Conservation (phyloP, 345 rosid species). For the Geranium brycei region DNA sequence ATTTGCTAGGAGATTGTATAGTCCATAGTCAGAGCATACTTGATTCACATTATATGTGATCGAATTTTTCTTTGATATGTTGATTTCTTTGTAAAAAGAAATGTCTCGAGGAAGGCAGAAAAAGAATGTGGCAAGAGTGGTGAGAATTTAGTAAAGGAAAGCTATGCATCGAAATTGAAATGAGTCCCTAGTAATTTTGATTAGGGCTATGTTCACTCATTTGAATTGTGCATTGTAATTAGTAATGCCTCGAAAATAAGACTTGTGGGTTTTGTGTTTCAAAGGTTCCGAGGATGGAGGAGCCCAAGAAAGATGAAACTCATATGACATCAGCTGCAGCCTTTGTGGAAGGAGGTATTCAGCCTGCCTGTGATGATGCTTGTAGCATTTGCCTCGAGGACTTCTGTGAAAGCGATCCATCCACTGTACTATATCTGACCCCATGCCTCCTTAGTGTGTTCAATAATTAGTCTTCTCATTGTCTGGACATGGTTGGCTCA, state of each 20-base stretch:
- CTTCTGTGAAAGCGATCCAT: conserved; percentile 53
- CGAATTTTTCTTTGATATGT: not conserved
- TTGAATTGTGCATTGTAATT: not conserved
- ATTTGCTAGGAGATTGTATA: not conserved
- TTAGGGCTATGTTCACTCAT: no score
- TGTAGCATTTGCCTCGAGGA: conserved; percentile 75
- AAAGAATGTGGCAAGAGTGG: no score
- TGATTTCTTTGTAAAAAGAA: not conserved
- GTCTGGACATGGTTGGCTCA: not conserved
- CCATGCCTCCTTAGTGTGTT: not conserved
- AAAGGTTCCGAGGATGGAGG: conserved; percentile 37
- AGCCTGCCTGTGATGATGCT: conserved; percentile 56
- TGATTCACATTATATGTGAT: no score
- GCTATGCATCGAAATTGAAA: no score
- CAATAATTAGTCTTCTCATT: not conserved
- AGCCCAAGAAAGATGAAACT: conserved; percentile 21
- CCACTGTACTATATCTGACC: conserved; percentile 29
- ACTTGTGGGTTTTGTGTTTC: not conserved
- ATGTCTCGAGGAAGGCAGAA: no score
- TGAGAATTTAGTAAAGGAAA: no score
- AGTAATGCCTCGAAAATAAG: no score
- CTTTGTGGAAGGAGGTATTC: conserved; percentile 65
- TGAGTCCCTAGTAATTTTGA: no score
- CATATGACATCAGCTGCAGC: conserved; percentile 57
- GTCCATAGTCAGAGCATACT: not conserved